phyloP scores from a whole-genome alignment of 2,329 filamentous ascomycete genomes.

The Nectriaceae sp. region DNA sequence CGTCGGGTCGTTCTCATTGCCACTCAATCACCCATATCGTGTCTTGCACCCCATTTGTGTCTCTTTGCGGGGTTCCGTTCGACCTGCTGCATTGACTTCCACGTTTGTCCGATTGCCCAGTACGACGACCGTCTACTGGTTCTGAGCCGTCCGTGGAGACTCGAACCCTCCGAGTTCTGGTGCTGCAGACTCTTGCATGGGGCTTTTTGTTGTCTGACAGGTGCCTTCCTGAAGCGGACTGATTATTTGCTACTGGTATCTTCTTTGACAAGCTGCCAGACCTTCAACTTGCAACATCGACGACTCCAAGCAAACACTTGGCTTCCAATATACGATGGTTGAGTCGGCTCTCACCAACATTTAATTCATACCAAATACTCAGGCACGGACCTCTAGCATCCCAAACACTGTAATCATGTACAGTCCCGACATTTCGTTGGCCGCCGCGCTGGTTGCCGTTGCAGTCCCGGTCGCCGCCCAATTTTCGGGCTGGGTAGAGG shows the following conservation, averaged over 20 bases:
- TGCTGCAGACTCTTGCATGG: too few relatives aligned
- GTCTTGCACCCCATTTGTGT: slow-evolving; percentile 11
- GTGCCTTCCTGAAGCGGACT: slow-evolving; percentile 11
- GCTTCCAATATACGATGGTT: slow-evolving; percentile 22
- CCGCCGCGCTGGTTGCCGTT: slow-evolving; percentile 22
- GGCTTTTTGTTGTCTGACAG: too few relatives aligned
- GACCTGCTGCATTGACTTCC: slow-evolving; percentile 2
- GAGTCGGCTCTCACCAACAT: slow-evolving; percentile 20
- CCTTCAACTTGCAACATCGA: slow-evolving; percentile 4
- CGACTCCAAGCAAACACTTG: slow-evolving; percentile 7
- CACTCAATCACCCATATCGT: slow-evolving; percentile 7
- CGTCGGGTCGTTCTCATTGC: slow-evolving; percentile 4
- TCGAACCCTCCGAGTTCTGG: too few relatives aligned
- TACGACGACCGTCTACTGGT: too few relatives aligned
- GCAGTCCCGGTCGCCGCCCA: slow-evolving; percentile 37
- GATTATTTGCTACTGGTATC: slow-evolving; percentile 6
- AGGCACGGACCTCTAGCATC: too few relatives aligned
- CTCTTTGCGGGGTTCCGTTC: slow-evolving; percentile 9
- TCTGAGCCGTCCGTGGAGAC: too few relatives aligned
- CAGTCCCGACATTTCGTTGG: slow-evolving; percentile 11
- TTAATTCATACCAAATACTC: slow-evolving; percentile 2
- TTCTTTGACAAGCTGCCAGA: slow-evolving; percentile 4
- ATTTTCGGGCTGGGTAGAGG: slow-evolving; percentile 47
- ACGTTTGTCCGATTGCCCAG: slow-evolving; percentile 8
- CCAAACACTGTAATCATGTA: slow-evolving; percentile 20